Evolutionary conservation across 1,284 basidiomycete species (phyloP).

Genomic region (Ceratobasidium papillatum): DNA sequence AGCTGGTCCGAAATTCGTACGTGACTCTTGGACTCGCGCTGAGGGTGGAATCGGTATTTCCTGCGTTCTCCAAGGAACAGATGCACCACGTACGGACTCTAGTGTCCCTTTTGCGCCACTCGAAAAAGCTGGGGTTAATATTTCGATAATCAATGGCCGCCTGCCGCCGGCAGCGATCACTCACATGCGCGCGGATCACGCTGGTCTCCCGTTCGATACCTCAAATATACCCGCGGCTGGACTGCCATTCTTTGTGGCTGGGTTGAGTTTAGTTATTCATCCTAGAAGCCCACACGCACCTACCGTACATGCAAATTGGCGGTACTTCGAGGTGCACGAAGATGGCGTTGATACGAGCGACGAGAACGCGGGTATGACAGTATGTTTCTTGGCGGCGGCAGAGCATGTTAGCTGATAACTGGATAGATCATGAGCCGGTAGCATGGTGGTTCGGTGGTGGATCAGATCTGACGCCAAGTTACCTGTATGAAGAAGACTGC

Average conservation of each 20-base stretch:
- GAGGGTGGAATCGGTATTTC: constrained; percentile 89
- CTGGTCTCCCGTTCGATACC: constrained; percentile 69
- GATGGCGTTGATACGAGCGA: constrained; percentile 51
- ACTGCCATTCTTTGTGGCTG: constrained; percentile 94
- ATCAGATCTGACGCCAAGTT: constrained; percentile 94
- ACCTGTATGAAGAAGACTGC: constrained; percentile 89
- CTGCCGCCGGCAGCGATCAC: constrained; percentile 89
- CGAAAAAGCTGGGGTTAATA: constrained; percentile 97
- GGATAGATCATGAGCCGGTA: constrained; percentile 59
- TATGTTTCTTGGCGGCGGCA: neutral
- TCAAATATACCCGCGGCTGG: constrained; percentile 56
- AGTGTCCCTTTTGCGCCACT: constrained; percentile 57
- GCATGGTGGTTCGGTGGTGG: constrained; percentile 99
- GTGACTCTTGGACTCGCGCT: constrained; percentile 86
- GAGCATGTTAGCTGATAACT: neutral
- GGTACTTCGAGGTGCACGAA: constrained; percentile 91
- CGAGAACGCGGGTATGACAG: constrained; percentile 46
- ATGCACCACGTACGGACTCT: constrained; percentile 46
- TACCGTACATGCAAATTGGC: constrained; percentile 96
- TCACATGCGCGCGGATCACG: constrained; percentile 95
- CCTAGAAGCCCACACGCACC: constrained; percentile 91
- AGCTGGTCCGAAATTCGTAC: constrained; percentile 75
- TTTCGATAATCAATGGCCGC: constrained; percentile 89
- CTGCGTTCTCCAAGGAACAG: constrained; percentile 81
- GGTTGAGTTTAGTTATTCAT: constrained; percentile 92